Evolutionary conservation across 345 rosid genomes (phyloP).

Genomic region (Eucalyptus caleyi): DNA sequence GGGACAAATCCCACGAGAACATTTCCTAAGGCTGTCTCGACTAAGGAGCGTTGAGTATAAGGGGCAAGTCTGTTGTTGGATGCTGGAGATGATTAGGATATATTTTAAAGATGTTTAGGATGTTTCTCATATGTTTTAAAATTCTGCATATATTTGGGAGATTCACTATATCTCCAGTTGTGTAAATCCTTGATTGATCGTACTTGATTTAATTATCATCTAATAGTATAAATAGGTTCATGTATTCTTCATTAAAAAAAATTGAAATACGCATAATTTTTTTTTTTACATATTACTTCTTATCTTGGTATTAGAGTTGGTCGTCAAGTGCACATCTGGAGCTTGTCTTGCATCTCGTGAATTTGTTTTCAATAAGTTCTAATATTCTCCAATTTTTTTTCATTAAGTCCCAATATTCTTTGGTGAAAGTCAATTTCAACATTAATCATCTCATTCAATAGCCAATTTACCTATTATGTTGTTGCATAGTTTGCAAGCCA

Average conservation of each 20-base stretch:
- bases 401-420: background rate
- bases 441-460: background rate
- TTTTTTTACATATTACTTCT: background rate
- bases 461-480: background rate
- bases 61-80: background rate
- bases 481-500: background rate
- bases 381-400: background rate
- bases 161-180: background rate
- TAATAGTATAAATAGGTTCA: background rate
- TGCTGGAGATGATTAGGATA: background rate
- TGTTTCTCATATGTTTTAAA: background rate
- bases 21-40: background rate
- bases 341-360: background rate
- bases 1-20: background rate
- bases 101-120: background rate
- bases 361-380: background rate
- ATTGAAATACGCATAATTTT: background rate
- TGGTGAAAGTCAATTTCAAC: background rate
- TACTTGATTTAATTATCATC: background rate
- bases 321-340: background rate
- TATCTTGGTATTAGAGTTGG: background rate
- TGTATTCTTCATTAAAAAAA: background rate
- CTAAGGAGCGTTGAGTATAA: background rate
- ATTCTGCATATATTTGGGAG: background rate
- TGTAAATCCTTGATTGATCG: background rate